A percentile compares a stretch with the other conserved stretches of the same genome.
phyloP scores from a whole-genome alignment of 192 early-diverging fungal species.

The Allomyces arbusculus region DNA sequence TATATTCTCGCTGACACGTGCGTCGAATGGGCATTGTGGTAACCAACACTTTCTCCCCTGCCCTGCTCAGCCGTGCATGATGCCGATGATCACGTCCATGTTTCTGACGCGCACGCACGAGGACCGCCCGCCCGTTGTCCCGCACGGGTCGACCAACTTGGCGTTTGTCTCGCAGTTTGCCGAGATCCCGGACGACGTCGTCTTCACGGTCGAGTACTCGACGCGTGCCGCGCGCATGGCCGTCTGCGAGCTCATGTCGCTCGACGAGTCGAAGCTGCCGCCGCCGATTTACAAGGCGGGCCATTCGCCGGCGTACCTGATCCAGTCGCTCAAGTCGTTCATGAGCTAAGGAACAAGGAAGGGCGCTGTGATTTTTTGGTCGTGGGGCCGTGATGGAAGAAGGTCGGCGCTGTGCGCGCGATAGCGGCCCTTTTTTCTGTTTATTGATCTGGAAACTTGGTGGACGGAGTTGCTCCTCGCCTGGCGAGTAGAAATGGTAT shows the following conservation, averaged over 20 bases:
- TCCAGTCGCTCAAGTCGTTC: not conserved
- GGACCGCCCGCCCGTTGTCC: slow-evolving; percentile 13
- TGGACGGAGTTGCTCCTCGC: too few relatives aligned
- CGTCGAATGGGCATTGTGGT: too few relatives aligned
- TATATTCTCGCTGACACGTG: too few relatives aligned
- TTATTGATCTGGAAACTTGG: too few relatives aligned
- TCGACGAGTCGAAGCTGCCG: slow-evolving; percentile 2
- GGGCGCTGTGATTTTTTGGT: not conserved
- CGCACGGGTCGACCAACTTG: slow-evolving; percentile 11
- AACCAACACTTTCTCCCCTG: not conserved
- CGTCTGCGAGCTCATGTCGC: slow-evolving; percentile 6
- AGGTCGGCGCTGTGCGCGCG: too few relatives aligned
- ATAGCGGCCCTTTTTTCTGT: too few relatives aligned
- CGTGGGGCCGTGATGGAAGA: not conserved
- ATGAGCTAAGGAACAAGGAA: not conserved
- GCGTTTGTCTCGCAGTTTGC: slow-evolving; percentile 18
- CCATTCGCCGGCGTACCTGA: not conserved
- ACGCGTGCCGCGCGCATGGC: slow-evolving; percentile 14
- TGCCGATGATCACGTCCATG: slow-evolving; percentile 13
- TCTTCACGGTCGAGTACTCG: slow-evolving; percentile 19
- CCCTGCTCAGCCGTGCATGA: slow-evolving; percentile 6
- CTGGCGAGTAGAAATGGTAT: too few relatives aligned
- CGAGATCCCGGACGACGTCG: slow-evolving; percentile 15
- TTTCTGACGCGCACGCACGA: slow-evolving; percentile 10
- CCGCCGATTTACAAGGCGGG: slow-evolving; percentile 9